These are phyloP conservation scores for Fraxinus sp. DNA, from an alignment of 305 asterid species.

Conservation along the genomic window DNA sequence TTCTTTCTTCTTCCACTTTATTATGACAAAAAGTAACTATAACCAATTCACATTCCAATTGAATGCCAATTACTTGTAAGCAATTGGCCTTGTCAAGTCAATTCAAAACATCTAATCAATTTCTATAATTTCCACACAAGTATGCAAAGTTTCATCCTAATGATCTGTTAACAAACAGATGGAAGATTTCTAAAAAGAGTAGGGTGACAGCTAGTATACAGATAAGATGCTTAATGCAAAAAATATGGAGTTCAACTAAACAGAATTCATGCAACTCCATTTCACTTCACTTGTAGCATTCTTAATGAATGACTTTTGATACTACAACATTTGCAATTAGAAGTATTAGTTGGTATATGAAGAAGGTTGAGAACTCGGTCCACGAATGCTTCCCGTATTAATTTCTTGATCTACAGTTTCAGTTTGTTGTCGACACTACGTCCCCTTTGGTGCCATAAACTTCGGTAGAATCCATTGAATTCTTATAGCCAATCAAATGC, in stretches of 20 bases:
- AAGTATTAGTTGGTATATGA: neutral
- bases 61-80: neutral
- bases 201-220: neutral
- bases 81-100: neutral
- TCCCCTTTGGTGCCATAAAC: neutral
- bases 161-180: neutral
- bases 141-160: neutral
- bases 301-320: neutral
- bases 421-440: neutral
- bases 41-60: neutral
- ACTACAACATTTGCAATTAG: neutral
- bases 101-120: neutral
- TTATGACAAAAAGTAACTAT: too few relatives aligned
- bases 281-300: neutral
- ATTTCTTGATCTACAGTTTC: neutral
- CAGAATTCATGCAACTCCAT: neutral
- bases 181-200: neutral
- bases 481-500: slow-evolving; percentile 9
- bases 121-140: neutral
- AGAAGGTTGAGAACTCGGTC: neutral
- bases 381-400: too few relatives aligned
- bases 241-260: neutral
- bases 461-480: neutral
- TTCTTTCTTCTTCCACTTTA: neutral
- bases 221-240: neutral